phyloP scores from a whole-genome alignment of 345 rosid species.

The Aquilaria malaccensis region DNA sequence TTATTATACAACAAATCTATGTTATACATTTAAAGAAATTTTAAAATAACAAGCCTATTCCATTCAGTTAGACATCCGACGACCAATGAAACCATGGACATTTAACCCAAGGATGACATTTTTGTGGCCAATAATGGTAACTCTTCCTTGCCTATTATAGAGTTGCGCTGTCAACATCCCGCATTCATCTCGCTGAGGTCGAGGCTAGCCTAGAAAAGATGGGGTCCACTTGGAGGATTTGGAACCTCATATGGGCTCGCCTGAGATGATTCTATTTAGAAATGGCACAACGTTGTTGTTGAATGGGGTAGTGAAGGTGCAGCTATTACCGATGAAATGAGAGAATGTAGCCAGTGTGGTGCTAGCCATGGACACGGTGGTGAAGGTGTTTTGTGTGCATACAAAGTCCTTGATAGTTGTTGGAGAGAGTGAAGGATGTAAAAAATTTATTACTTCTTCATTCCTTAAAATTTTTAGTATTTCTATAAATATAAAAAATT shows the following conservation, averaged over 20 bases:
- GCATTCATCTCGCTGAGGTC: slow-evolving; percentile 34
- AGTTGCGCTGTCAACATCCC: slow-evolving; percentile 22
- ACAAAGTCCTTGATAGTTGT: slow-evolving; percentile 39
- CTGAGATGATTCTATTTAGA: slow-evolving; percentile 17
- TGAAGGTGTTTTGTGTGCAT: slow-evolving; percentile 86
- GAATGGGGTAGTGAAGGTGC: slow-evolving; percentile 17
- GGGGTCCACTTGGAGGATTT: slow-evolving; percentile 24
- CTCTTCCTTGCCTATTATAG: slow-evolving; percentile 17
- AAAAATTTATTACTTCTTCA: too few relatives aligned
- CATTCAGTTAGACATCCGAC: slow-evolving; percentile 23
- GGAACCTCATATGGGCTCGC: slow-evolving; percentile 17
- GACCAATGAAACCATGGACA: slow-evolving; percentile 25
- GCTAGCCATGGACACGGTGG: slow-evolving; percentile 85
- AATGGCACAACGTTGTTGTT: slow-evolving; percentile 8
- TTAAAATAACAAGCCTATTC: too few relatives aligned
- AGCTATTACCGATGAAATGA: slow-evolving; percentile 40
- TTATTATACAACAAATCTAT: too few relatives aligned
- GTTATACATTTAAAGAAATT: too few relatives aligned
- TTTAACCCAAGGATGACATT: slow-evolving; percentile 11
- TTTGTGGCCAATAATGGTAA: slow-evolving; percentile 16
- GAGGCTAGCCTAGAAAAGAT: slow-evolving; percentile 37
- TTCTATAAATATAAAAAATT: too few relatives aligned
- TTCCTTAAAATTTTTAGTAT: too few relatives aligned
- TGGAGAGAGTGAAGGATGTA: too few relatives aligned
- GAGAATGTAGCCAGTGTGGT: slow-evolving; percentile 60